Conservation (phyloP, 257 asterid genomes). For the Nicotiana attenuata region DNA sequence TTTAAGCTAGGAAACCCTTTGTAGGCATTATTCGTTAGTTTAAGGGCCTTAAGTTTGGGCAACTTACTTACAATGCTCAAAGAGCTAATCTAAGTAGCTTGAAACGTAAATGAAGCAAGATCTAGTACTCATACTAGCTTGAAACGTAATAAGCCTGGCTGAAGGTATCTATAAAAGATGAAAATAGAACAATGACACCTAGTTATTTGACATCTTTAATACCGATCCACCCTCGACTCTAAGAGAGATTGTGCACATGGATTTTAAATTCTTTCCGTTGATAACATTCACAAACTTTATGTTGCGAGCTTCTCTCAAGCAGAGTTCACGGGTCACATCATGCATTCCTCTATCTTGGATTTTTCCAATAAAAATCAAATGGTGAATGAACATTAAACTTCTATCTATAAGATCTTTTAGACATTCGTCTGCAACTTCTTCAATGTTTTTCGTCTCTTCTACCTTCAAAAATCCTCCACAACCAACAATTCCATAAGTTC, state of each 20-base stretch:
- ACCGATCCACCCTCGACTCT: neutral
- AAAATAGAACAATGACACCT: too few relatives aligned
- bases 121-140: constrained; percentile 8
- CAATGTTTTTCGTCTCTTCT: neutral
- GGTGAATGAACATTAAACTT: neutral
- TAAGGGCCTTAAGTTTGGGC: too few relatives aligned
- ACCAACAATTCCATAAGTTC: neutral
- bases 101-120: neutral
- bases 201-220: neutral
- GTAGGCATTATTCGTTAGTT: too few relatives aligned
- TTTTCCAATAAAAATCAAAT: neutral
- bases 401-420: neutral
- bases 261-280: neutral
- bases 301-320: neutral
- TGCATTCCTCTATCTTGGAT: constrained; percentile 9
- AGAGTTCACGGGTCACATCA: constrained; percentile 9
- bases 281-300: neutral
- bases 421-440: constrained; percentile 3
- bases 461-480: neutral
- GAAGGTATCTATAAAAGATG: neutral
- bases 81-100: constrained; percentile 11
- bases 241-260: neutral
- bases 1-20: too few relatives aligned
- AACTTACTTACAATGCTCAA: too few relatives aligned
- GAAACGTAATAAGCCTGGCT: neutral